Base-by-base conservation (phyloP, 208 protist genomes). In the Trypanosomatidae sp. region DNA sequence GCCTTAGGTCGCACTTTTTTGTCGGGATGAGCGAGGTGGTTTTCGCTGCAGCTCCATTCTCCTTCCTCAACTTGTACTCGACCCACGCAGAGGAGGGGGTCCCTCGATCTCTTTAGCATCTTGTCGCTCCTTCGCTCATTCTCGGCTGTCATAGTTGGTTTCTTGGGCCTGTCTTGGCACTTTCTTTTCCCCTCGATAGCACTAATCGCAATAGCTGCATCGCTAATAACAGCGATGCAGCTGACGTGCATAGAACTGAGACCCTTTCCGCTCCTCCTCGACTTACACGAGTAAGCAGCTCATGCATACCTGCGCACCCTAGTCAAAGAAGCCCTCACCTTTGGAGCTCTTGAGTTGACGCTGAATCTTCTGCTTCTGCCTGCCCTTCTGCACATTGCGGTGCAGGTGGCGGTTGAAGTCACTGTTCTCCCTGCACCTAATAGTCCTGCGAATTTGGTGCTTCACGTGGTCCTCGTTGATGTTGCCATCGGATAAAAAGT, bases 321-420 rank as follows among this genome's bases (percentile, higher is more conserved):
- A 78, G 43, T 86, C 81, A 39, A 86, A 93, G 66, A 94, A 88
- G n/a, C 81, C 88, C 5, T 84, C 83, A 1, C 74, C 73, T 12
- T 60, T 76, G 19, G 77, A 80, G 60, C 81, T 85, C 79, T 95
- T 95, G 10, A 95, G 58, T 82, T 95, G 83, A 0, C 83, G 83
- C 44, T 87, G 78, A 56, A 95, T 93, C 69, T 85, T 88, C 73
- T 87, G 81, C 86, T 96, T 96, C 47, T 91, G 81, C 6, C 89
- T 83, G 33, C 91, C 91, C 77, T 96, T 96, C 72, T 94, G 89
- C n/a, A 87, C 76, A 69, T 96, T 96, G 53, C 91, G 85, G 74
- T 94, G 87, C n/a, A 96, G 77, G n/a, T 83, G 60, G 15, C 73
- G 62, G 66, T 96, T 88, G 59, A 96, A 96, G 28, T 93, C 82